Base-by-base conservation (phyloP, 2,329 filamentous ascomycete species). In the Exserohilum rostratum region DNA sequence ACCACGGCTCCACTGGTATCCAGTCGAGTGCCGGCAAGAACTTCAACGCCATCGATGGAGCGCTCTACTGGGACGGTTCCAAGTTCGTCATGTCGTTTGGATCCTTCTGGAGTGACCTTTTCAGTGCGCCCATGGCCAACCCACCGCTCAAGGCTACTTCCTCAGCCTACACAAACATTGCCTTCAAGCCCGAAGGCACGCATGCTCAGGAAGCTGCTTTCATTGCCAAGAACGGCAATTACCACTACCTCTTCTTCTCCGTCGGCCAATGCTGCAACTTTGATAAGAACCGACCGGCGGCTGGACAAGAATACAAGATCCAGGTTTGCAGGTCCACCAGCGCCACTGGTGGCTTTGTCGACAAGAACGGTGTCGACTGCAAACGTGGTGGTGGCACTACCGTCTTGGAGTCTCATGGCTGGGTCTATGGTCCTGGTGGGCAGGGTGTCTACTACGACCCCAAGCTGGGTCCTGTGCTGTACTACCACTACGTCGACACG, bases 41-140 rank as follows among this genome's bases (percentile, higher is more conserved):
- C 27, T 80, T 78, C 69, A 80, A 81, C 57, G 78, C 78, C 40
- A 81, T 91, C 64, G 89, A 81, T 46, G 65, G 71, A n/a, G 74
- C 76, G 34, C 64, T 80, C 15, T 76, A 83, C 58, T 64, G 63
- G 46, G 74, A 70, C 22, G 73, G 71, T 2, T 69, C 80, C 46
- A 76, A 78, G 13, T 82, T 81, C 50, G 78, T 80, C 48, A 75
- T 85, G 68, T 84, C 79, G 55, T 90, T 89, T 58, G 88, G 87
- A 20, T 88, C 85, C 11, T 90, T 89, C 79, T 91, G 87, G 86
- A 71, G 76, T 6, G 83, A 86, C 65, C 79, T 90, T 54, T 88
- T 84, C 75, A 83, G 85, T 66, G 83, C 85, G 1, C 67, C 77
- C 31, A 80, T 89, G 70, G 43, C 57, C 29, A 67, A 67, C 50